A percentile compares a stretch with the other conserved stretches of the same genome.
These are phyloP conservation scores for Penicillium parvum DNA, from an alignment of 495 filamentous ascomycete genomes.

Conservation along the genomic window DNA sequence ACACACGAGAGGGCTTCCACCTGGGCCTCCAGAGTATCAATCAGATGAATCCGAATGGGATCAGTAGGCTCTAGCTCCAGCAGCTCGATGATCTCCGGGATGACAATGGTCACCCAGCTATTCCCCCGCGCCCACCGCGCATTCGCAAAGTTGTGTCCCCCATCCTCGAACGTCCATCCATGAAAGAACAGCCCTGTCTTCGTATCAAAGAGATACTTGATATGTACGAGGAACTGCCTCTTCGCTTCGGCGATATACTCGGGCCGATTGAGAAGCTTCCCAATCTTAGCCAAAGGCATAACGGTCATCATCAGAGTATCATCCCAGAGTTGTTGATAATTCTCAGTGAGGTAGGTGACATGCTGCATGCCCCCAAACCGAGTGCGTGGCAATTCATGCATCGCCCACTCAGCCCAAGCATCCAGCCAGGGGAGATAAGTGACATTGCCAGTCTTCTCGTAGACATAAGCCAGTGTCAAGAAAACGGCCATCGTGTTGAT, in stretches of 20 bases:
- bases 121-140: constrained; percentile 67
- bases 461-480: constrained; percentile 65
- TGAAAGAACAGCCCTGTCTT: constrained; percentile 66
- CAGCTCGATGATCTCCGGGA: constrained; percentile 68
- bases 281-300: constrained; percentile 70
- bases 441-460: constrained; percentile 58
- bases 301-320: constrained; percentile 83
- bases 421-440: constrained; percentile 67
- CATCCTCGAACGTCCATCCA: constrained; percentile 65
- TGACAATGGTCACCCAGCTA: constrained; percentile 68
- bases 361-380: constrained; percentile 71
- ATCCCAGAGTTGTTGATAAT: constrained; percentile 70
- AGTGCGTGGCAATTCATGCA: constrained; percentile 65
- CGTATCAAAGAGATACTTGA: constrained; percentile 67
- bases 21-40: constrained; percentile 59
- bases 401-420: constrained; percentile 72
- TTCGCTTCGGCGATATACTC: constrained; percentile 71
- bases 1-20: constrained; percentile 51
- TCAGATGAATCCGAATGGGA: constrained; percentile 55
- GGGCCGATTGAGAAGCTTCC: constrained; percentile 56
- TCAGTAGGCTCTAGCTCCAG: constrained; percentile 53
- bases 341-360: constrained; percentile 54
- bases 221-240: constrained; percentile 65
- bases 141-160: constrained; percentile 66
- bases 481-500: constrained; percentile 78